Base-by-base conservation (phyloP, 2,329 filamentous ascomycete species). In the Tolypocladium ophioglossoides region DNA sequence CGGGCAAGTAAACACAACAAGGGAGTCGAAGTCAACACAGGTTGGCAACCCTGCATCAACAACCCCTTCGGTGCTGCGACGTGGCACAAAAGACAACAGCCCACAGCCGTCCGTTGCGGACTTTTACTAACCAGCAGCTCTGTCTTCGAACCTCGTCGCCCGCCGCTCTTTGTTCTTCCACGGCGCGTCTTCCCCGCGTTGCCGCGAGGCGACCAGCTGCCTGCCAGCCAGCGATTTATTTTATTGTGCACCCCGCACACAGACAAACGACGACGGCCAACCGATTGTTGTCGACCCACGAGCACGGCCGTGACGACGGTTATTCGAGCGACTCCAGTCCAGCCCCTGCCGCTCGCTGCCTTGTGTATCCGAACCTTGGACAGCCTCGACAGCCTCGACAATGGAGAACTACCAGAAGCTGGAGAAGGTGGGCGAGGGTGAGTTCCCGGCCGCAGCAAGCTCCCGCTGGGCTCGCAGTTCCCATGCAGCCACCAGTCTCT, bases 401-500 rank as follows among this genome's bases (percentile, higher is more conserved):
- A 95, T 96, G 91, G 90, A 96, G 73, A 95, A 95, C 74, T 96
- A 96, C 72, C 89, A 95, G 74, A 95, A 95, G 76, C 82, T 96
- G 66, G 91, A 96, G 77, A 96, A 96, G 79, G 91, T 96, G 66
- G 91, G 91, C 72, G 91, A 96, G 82, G 91, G 91, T 94, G 75
- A 64, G 80, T 64, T 58, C 44, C 12, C 27, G 27, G 44, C 12
- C 18, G 27, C 10, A 38, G 11, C 34, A 24, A 20, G 16, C 46
- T 27, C 51, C 38, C 52, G n/a, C 40, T 35, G 24, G 14, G 22
- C 52, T n/a, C 24, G 20, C 50, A 20, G 38, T 8, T 30, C 34
- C 34, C 20, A 44, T 37, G 18, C 37, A 40, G 14, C 24, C 44
- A 11, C 9, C 44, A 6, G 27, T 10, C 41, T 27, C 24, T 18